Evolutionary conservation across 1,139 yeast genomes (phyloP), one percentile per base, ranked within the genome.

Genomic region (Suhomyces chickasaworum): DNA sequence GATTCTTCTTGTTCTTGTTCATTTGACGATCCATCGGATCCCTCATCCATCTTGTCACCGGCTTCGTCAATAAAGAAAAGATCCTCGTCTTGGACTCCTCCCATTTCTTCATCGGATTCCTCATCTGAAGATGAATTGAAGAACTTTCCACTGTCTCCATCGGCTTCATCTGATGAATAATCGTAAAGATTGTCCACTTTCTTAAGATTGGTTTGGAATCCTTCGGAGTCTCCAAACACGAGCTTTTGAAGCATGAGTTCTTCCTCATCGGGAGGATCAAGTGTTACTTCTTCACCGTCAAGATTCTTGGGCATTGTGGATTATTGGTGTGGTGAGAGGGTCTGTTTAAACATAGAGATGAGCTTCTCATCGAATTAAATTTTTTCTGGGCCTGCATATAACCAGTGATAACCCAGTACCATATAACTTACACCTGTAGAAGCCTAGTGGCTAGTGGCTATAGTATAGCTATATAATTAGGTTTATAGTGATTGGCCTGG

Each of bases 181-280:
- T 76, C 77, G 52, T 74, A 76, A 41, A 84, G 71, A 52, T 80
- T 77, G 54, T 82, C 89, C 39, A 80, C 68, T 52, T 79, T 79
- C 53, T 75, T 78, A 61, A 88, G 72, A 52, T 83, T 86, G 38
- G 71, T 63, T 53, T 86, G 90, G 64, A 91, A 90, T 23, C 93
- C 95, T 37, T 83, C 84, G 2, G 77, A 60, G 63, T 93, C 98
- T 17, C 99, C 98, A 67, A 95, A 93, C 4, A 95, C 97, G 16
- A 89, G 74, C 63, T 81, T 87, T 53, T 91, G 96, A 41, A 93
- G 76, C 47, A 73, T 78, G 37, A 85, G 53, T 64, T 91, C 98
- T 60, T 89, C 97, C 44, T 80, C 86, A 62, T 88, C 96, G 56
- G 93, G 90, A 31, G 86, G 86, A 17, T 88, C 85, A 9, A 71